Evolutionary conservation across 1,284 basidiomycete species (phyloP).

Genomic region (Fomitiporia mediterranea): DNA sequence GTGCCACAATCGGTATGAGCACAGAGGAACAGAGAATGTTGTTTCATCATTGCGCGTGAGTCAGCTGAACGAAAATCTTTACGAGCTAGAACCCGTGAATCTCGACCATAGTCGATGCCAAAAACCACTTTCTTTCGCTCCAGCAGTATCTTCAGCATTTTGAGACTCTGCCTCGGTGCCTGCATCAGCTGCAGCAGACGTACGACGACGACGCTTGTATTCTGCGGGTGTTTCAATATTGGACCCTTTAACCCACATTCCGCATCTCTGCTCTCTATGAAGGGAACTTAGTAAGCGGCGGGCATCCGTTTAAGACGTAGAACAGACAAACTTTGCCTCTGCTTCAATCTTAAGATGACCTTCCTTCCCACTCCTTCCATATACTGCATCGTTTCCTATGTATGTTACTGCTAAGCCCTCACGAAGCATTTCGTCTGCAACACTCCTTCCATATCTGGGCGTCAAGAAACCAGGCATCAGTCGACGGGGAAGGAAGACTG

Average conservation of each 20-base stretch:
- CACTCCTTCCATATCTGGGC: conserved; percentile 40
- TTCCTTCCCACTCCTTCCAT: conserved; percentile 64
- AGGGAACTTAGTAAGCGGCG: neutral
- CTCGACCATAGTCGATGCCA: neutral
- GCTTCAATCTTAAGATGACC: conserved; percentile 54
- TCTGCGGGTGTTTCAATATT: conserved; percentile 67
- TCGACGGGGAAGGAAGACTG: conserved; percentile 46
- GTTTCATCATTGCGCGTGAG: no score
- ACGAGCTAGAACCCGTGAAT: neutral
- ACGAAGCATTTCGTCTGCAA: conserved; percentile 75
- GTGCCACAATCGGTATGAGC: no score
- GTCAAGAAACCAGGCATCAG: conserved; percentile 46
- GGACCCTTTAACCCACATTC: conserved; percentile 67
- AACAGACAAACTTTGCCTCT: conserved; percentile 58
- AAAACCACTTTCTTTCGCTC: neutral
- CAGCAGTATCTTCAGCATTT: neutral
- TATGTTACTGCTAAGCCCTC: conserved; percentile 76
- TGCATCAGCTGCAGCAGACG: neutral
- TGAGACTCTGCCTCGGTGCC: neutral
- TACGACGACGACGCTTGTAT: conserved; percentile 64
- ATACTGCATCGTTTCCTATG: conserved; percentile 71
- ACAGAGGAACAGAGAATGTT: no score
- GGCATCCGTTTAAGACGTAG: neutral
- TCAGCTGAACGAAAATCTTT: no score
- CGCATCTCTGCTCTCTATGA: conserved; percentile 48